Base-by-base conservation (phyloP, 495 filamentous ascomycete species). In the Penicillium fimorum region DNA sequence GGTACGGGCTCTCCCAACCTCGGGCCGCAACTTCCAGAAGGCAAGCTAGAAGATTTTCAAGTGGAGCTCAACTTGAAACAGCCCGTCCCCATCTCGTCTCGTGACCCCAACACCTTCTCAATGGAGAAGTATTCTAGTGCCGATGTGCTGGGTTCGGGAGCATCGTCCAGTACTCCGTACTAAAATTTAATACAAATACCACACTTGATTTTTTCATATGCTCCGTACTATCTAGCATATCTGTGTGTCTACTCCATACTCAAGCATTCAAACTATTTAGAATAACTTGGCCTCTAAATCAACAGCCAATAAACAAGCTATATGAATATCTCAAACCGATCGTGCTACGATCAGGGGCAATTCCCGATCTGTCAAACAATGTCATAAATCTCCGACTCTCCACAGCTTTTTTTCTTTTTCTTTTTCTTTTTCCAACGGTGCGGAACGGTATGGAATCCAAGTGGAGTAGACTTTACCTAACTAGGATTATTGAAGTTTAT, bases 401-500 rank as follows among this genome's bases (percentile, higher is more conserved):
- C 50, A 52, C 58, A 51, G 54, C 44, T 35, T 32, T 18, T 35
- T 32, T 18, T 15, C 6, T 55, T 61, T n/a, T n/a, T n/a, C 44
- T 35, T 32, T 18, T 35, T 32, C n/a, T 15, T 4, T 55, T 61
- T 58, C 65, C 65, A 68, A 68, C 63, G 63, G 65, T 55, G 60
- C 60, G 58, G 65, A 68, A 68, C 58, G 53, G 47, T 25, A 33
- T 55, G 48, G 38, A 33, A 27, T 61, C 38, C 20, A 49, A 57
- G 65, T 61, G 65, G 65, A 58, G 53, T 17, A 10, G 7, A 15
- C 50, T 55, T 58, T 44, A 44, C 59, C 54, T 30, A 30, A 51
- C 53, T 42, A n/a, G 53, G 53, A 37, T 67, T 68, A 65, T 67
- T 67, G 62, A 67, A 67, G 62, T 67, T 62, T 60, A 57, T 47